Evolutionary conservation across 2,329 filamentous ascomycete species (phyloP), one percentile per base, ranked within the genome.

Genomic region (Scedosporium apiospermum): DNA sequence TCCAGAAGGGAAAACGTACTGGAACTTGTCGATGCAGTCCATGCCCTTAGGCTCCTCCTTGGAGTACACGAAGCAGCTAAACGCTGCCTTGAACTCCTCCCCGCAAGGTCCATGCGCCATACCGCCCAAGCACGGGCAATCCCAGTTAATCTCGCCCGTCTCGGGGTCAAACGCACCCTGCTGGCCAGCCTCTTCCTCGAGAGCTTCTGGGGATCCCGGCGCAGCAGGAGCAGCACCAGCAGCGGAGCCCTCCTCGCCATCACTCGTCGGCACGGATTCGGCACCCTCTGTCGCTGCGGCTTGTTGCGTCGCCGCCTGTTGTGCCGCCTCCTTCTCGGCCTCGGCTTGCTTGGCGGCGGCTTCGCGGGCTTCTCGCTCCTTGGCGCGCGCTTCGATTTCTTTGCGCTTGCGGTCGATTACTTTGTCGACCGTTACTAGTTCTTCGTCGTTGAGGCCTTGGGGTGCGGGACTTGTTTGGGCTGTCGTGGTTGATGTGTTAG

Each of bases 121-220:
- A 61, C 95, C 95, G 58, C 95, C 95, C 41, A 99, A 80, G 74
- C 95, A 99, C 16, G 95, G 95, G 76, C 95, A 99, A 74, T 98
- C 95, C 95, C 95, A 99, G 82, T 99, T 99, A 78, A 99, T 99
- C 82, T 99, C 95, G 68, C 95, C 95, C 9, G 95, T 99, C 79
- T 98, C 95, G 2, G 93, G 92, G 76, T 99, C 96, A 80, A 98
- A 99, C 1, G 95, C 95, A 63, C 91, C 95, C 76, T 98, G 87
- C 72, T 93, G 87, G 65, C 79, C 84, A 5, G 91, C 92, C 75
- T 97, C 92, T 64, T 91, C 85, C 74, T 96, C 89, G 14, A 95
- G 77, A 0, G 75, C 80, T 63, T 78, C 78, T 6, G 80, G 77
- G 1, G 81, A 78, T 30, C 73, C 73, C 5, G 65, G 70, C 21